Evolutionary conservation across 2,329 filamentous ascomycete genomes (phyloP).

Genomic region (Teratosphaeria nubilosa): DNA sequence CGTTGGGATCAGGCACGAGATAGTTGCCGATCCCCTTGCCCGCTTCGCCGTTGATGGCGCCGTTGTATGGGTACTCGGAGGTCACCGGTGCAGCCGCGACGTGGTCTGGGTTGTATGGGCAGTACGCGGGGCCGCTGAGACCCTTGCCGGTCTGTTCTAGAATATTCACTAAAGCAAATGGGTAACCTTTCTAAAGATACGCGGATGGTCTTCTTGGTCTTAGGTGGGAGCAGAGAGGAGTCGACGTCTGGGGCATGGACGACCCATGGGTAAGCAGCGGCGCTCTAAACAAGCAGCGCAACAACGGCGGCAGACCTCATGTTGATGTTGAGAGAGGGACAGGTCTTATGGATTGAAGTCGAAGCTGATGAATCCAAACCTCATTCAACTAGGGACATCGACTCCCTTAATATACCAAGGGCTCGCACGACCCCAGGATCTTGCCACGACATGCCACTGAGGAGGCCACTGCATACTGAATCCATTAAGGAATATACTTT

Average conservation of each 20-base stretch:
- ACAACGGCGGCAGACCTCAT: slow-evolving; percentile 19
- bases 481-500: background rate
- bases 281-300: slow-evolving; percentile 17
- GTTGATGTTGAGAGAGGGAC: background rate
- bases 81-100: slow-evolving; percentile 27
- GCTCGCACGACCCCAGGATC: background rate
- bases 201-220: background rate
- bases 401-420: background rate
- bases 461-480: background rate
- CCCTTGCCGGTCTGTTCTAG: slow-evolving; percentile 24
- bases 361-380: background rate
- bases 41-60: slow-evolving; percentile 30
- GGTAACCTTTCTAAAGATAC: too few species aligned
- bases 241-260: slow-evolving; percentile 28
- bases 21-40: slow-evolving; percentile 8
- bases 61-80: slow-evolving; percentile 32
- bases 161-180: too few species aligned
- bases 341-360: background rate
- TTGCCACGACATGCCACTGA: too few species aligned
- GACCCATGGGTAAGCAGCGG: slow-evolving; percentile 31
- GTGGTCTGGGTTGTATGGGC: slow-evolving; percentile 32
- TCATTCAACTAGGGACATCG: background rate
- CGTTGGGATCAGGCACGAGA: background rate
- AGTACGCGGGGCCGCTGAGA: slow-evolving; percentile 21
- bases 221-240: slow-evolving; percentile 17